Evolutionary conservation across 108 stramenopile species (phyloP).

Genomic region (Skeletonema costatum): DNA sequence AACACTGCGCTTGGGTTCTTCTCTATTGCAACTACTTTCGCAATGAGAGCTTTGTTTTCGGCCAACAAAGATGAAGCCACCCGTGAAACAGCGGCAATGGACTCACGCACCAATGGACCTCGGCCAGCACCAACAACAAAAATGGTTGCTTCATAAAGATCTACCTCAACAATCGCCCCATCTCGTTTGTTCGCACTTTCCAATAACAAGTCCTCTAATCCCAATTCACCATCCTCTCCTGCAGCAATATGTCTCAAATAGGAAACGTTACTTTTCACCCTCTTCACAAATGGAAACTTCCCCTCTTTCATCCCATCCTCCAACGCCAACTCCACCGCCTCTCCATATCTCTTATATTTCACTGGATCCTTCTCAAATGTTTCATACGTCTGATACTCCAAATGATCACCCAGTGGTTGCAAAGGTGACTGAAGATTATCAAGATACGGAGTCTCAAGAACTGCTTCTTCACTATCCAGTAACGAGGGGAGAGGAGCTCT

Average conservation of each 20-base stretch:
- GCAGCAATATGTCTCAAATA: background rate
- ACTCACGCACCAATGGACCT: constrained; percentile 92
- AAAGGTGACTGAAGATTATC: constrained; percentile 96
- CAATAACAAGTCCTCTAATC: constrained; percentile 9
- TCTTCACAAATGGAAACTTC: constrained; percentile 9
- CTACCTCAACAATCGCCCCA: constrained; percentile 15
- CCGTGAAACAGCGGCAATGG: constrained; percentile 64
- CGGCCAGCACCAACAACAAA: constrained; percentile 97
- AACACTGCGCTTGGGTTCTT: constrained; percentile 98
- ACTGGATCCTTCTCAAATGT: constrained; percentile 97
- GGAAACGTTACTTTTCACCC: background rate
- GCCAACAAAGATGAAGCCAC: constrained; percentile 23
- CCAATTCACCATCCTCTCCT: background rate
- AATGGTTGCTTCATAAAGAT: constrained; percentile 56
- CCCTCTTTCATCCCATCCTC: constrained; percentile 42
- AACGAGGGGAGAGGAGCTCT: constrained; percentile 34
- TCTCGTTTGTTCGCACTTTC: background rate
- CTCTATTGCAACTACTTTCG: constrained; percentile 85
- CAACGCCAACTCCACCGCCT: constrained; percentile 74
- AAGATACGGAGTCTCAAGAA: constrained; percentile 75
- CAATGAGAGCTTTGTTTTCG: constrained; percentile 14
- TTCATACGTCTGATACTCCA: constrained; percentile 97
- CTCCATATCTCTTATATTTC: constrained; percentile 92
- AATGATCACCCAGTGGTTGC: constrained; percentile 96
- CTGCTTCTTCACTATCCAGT: constrained; percentile 75